Percentiles rank a stretch among this genome's conserved stretches.
These are phyloP conservation scores for Tinospora cordifolia DNA, from an alignment of 164 flowering plant species.

Conservation along the genomic window DNA sequence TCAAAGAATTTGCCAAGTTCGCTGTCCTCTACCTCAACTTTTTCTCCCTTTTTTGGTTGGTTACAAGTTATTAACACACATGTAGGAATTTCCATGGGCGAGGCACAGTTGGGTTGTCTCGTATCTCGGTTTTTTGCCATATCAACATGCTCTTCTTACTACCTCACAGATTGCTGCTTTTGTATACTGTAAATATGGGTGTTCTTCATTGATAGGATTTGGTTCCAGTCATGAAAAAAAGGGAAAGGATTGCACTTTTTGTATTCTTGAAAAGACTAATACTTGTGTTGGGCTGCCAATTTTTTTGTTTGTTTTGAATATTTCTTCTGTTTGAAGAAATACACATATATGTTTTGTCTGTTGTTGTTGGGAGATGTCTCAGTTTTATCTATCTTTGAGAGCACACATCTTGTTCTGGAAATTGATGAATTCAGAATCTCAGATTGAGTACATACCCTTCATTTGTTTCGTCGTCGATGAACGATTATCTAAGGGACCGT, in stretches of 20 bases:
- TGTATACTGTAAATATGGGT: slow-evolving; percentile 32
- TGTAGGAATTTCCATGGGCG: neutral
- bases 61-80: neutral
- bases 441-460: neutral
- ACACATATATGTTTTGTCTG: neutral
- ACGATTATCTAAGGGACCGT: too few relatives aligned
- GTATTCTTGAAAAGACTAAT: neutral
- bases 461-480: neutral
- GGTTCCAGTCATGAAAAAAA: slow-evolving; percentile 16
- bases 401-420: neutral
- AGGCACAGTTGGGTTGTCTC: neutral
- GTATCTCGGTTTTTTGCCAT: slow-evolving; percentile 10
- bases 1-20: slow-evolving; percentile 13
- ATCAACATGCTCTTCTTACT: neutral
- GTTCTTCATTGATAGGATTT: neutral
- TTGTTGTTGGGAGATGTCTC: neutral
- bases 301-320: neutral
- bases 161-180: slow-evolving; percentile 11
- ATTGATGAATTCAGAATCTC: neutral
- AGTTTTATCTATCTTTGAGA: neutral
- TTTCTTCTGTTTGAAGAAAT: neutral
- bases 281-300: slow-evolving; percentile 3
- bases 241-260: slow-evolving; percentile 14
- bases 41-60: slow-evolving; percentile 7
- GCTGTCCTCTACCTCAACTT: neutral